phyloP scores from a whole-genome alignment of 352 stramenopile genomes.

The Phytophthora podocarpi region DNA sequence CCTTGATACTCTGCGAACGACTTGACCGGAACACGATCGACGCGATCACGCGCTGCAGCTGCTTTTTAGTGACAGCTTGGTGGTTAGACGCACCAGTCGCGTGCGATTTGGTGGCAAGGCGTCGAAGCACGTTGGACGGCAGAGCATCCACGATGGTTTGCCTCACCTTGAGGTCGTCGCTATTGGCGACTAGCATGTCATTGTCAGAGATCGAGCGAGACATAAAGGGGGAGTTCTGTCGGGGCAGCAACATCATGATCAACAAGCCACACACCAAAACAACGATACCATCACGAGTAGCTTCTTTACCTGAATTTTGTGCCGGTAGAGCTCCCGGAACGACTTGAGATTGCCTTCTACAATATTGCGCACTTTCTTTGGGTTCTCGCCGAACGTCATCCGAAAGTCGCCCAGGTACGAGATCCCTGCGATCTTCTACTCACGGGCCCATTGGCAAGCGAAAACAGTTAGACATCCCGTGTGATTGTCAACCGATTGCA shows the following conservation, averaged over 20 bases:
- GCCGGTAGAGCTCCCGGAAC: conserved; percentile 78
- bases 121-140: conserved; percentile 51
- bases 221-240: conserved; percentile 73
- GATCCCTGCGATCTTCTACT: conserved; percentile 87
- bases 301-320: conserved; percentile 67
- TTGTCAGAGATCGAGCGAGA: conserved; percentile 49
- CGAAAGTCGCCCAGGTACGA: conserved; percentile 91
- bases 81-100: conserved; percentile 33
- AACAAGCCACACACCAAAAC: not conserved
- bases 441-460: not conserved
- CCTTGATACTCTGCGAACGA: conserved; percentile 89
- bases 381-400: conserved; percentile 92
- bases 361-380: conserved; percentile 92
- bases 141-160: conserved; percentile 56
- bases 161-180: conserved; percentile 34
- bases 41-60: conserved; percentile 60
- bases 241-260: not conserved
- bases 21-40: conserved; percentile 87
- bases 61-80: conserved; percentile 58
- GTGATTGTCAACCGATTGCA: not conserved
- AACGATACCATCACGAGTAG: not conserved
- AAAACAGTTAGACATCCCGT: conserved; percentile 3
- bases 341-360: conserved; percentile 82
- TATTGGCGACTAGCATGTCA: conserved; percentile 58
- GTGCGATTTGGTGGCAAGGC: conserved; percentile 38